Percentiles rank a stretch among this genome's conserved stretches.
These are phyloP conservation scores for Coccinonectria pachysandricola DNA, from an alignment of 2,329 filamentous ascomycete genomes.

Conservation along the genomic window DNA sequence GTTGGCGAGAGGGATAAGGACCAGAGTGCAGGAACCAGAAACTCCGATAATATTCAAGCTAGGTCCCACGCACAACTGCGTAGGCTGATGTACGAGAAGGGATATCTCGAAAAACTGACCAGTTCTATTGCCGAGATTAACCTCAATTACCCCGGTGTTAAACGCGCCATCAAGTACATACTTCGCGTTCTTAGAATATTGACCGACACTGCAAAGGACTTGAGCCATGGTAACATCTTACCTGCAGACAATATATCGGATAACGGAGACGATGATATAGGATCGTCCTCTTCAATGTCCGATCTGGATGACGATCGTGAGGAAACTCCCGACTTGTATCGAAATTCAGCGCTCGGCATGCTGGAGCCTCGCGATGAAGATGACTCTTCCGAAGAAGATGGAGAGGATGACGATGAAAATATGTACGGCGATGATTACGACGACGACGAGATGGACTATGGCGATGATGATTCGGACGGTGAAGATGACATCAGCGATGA, in stretches of 20 bases:
- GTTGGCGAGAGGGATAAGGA: constrained; percentile 68
- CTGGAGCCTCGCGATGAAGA: constrained; percentile 75
- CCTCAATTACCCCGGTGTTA: constrained; percentile 85
- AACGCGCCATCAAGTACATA: constrained; percentile 93
- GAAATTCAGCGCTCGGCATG: constrained; percentile 92
- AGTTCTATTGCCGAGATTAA: constrained; percentile 91
- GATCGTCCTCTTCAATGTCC: constrained; percentile 78
- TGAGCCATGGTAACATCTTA: constrained; percentile 74
- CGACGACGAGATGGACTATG: constrained; percentile 88
- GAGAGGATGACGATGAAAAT: constrained; percentile 68
- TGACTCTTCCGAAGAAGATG: constrained; percentile 69
- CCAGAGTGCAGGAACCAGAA: constrained; percentile 31
- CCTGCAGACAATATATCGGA: constrained; percentile 55
- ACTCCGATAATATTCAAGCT: constrained; percentile 28
- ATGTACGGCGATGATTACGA: constrained; percentile 91
- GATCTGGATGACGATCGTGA: constrained; percentile 79
- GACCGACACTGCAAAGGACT: constrained; percentile 73
- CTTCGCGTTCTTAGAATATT: constrained; percentile 79
- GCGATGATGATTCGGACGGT: constrained; percentile 68
- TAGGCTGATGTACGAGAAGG: constrained; percentile 97
- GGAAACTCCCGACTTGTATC: constrained; percentile 93
- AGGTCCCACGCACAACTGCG: constrained; percentile 74
- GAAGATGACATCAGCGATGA: constrained; percentile 86
- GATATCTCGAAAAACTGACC: constrained; percentile 81
- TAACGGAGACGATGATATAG: constrained; percentile 74